Conservation (phyloP, 2,329 filamentous ascomycete species). For the Juglanconis sp. region DNA sequence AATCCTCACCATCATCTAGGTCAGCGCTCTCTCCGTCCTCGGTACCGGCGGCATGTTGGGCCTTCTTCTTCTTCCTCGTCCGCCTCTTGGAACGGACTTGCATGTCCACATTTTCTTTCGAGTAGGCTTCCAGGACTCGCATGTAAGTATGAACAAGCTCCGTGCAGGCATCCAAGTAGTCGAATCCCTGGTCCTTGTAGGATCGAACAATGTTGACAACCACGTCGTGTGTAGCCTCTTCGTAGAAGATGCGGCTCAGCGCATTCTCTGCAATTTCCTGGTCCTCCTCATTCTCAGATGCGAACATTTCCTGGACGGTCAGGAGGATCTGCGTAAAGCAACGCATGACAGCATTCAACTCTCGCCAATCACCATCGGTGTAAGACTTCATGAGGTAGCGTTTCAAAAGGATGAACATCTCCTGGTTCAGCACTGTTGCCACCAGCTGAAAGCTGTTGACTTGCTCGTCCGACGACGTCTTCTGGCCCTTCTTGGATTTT, state of each 20-base stretch:
- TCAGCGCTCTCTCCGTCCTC: constrained; percentile 41
- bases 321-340: constrained; percentile 93
- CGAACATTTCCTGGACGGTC: constrained; percentile 88
- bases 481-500: constrained; percentile 52
- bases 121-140: constrained; percentile 86
- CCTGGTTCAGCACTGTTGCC: constrained; percentile 86
- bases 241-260: constrained; percentile 95
- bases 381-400: constrained; percentile 74
- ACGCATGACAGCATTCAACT: constrained; percentile 82
- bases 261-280: constrained; percentile 98
- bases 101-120: constrained; percentile 91
- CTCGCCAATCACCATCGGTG: constrained; percentile 82
- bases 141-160: constrained; percentile 90
- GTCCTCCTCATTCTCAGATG: constrained; percentile 83
- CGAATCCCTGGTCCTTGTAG: constrained; percentile 93
- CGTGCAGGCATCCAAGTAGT: constrained; percentile 87
- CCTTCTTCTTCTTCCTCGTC: constrained; percentile 67
- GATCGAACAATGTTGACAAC: constrained; percentile 74
- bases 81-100: constrained; percentile 82
- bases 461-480: constrained; percentile 46
- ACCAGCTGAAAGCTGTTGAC: constrained; percentile 80
- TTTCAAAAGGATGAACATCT: constrained; percentile 88
- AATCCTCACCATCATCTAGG: constrained; percentile 62
- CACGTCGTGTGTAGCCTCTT: constrained; percentile 88
- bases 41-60: constrained; percentile 35